Conservation (phyloP, 2,329 filamentous ascomycete genomes). For the Aureobasidium musti region DNA sequence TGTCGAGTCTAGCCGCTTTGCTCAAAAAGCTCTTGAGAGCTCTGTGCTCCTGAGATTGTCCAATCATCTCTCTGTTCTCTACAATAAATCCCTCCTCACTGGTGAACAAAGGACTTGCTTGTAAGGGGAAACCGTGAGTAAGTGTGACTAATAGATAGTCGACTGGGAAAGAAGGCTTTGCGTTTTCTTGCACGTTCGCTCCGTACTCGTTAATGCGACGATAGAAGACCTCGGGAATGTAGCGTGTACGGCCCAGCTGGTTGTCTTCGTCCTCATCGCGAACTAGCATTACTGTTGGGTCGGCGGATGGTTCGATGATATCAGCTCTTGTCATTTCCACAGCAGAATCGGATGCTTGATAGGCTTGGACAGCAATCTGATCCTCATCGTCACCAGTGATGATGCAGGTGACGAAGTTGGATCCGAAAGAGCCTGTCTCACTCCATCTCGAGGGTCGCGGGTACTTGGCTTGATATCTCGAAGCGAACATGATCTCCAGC, state of each 20-base stretch:
- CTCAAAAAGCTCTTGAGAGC: slow-evolving; percentile 68
- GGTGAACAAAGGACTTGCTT: slow-evolving; percentile 74
- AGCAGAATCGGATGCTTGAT: slow-evolving; percentile 92
- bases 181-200: slow-evolving; percentile 93
- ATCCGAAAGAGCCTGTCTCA: slow-evolving; percentile 89
- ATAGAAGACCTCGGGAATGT: slow-evolving; percentile 98
- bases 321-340: slow-evolving; percentile 97
- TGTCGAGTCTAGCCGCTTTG: slow-evolving; percentile 58
- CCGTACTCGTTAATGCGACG: slow-evolving; percentile 94
- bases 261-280: slow-evolving; percentile 88
- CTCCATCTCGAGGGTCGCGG: slow-evolving; percentile 96
- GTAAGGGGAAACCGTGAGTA: slow-evolving; percentile 91
- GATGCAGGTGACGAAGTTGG: slow-evolving; percentile 95
- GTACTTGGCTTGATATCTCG: slow-evolving; percentile 81
- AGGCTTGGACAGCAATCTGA: slow-evolving; percentile 84
- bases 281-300: slow-evolving; percentile 91
- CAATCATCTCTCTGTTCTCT: slow-evolving; percentile 85
- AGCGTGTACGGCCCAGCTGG: slow-evolving; percentile 68
- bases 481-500: slow-evolving; percentile 85
- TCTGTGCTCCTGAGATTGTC: slow-evolving; percentile 78
- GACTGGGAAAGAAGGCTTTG: slow-evolving; percentile 92
- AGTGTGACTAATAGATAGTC: slow-evolving; percentile 95
- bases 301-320: slow-evolving; percentile 91
- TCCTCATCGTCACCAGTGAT: slow-evolving; percentile 90
- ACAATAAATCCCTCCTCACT: slow-evolving; percentile 71